These are phyloP conservation scores for Colletotrichum sp. DNA, from an alignment of 2,329 filamentous ascomycete species.

Conservation along the genomic window DNA sequence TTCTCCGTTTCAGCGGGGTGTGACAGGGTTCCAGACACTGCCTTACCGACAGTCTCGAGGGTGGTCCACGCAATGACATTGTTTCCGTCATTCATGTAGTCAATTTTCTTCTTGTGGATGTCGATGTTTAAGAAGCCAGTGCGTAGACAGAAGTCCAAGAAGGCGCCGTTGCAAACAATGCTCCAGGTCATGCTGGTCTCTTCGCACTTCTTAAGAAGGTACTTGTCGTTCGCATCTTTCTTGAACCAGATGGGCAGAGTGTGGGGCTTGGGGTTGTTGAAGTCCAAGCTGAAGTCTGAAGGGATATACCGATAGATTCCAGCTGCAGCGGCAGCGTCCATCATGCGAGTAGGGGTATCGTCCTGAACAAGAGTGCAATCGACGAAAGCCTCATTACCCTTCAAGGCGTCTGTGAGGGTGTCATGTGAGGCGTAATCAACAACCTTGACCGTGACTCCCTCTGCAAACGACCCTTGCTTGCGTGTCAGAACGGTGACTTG, in stretches of 20 bases:
- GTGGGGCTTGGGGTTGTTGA: constrained; percentile 23
- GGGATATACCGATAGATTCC: constrained; percentile 68
- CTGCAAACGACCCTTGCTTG: constrained; percentile 24
- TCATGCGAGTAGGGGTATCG: constrained; percentile 46
- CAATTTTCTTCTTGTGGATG: constrained; percentile 23
- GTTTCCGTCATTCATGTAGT: constrained; percentile 28
- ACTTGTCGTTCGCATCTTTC: constrained; percentile 20
- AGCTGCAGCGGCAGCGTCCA: constrained; percentile 63
- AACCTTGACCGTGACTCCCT: constrained; percentile 45
- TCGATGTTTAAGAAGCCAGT: constrained; percentile 27
- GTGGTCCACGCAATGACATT: constrained; percentile 25
- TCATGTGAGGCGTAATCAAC: constrained; percentile 52
- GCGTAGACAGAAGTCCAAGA: constrained; percentile 31
- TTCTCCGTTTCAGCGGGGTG: constrained; percentile 32
- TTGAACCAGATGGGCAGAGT: constrained; percentile 22
- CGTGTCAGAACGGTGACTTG: constrained; percentile 61
- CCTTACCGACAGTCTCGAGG: constrained; percentile 28
- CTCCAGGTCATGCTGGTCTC: constrained; percentile 29
- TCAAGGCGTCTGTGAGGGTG: constrained; percentile 54
- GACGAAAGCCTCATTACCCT: constrained; percentile 63
- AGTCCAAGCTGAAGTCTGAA: constrained; percentile 56
- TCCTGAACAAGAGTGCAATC: constrained; percentile 30
- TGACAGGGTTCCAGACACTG: constrained; percentile 27
- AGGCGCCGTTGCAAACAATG: constrained; percentile 30
- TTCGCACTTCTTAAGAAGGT: neutral